These are phyloP conservation scores for Sanghuangporus weigelae DNA, from an alignment of 1,284 basidiomycete genomes.

Conservation along the genomic window DNA sequence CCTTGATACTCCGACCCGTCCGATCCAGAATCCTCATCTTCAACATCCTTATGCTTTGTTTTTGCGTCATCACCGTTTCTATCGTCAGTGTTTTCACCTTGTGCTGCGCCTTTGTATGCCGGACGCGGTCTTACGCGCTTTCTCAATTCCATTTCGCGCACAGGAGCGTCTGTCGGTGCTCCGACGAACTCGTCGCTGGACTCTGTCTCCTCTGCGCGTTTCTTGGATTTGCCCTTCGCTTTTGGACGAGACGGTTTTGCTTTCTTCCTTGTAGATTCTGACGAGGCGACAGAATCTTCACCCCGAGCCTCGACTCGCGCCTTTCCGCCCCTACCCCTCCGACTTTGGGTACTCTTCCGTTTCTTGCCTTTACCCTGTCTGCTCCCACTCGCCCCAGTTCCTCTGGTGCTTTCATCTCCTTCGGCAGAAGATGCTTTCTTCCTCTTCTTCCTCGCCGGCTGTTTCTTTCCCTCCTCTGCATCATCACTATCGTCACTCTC, in stretches of 20 bases:
- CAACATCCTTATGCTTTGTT: background rate
- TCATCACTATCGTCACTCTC: conserved; percentile 20
- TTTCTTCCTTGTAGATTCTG: background rate
- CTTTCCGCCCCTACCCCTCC: background rate
- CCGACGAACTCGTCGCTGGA: background rate
- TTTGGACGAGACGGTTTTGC: background rate
- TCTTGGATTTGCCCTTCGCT: background rate
- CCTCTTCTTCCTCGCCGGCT: conserved; percentile 16
- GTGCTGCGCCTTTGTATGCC: background rate
- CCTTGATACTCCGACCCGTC: conserved; percentile 14
- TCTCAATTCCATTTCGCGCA: conserved; percentile 12
- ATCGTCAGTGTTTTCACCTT: background rate
- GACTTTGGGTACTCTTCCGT: background rate
- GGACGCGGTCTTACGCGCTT: conserved; percentile 8
- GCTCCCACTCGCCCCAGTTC: background rate
- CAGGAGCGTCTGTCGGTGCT: background rate
- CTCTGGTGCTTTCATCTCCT: conserved; percentile 17
- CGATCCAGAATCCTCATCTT: background rate
- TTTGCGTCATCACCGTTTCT: background rate
- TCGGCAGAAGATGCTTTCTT: background rate
- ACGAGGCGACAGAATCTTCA: background rate
- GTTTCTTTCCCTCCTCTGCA: conserved; percentile 23
- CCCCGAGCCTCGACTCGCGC: too few species aligned
- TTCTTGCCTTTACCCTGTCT: background rate
- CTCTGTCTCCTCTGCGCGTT: background rate